phyloP scores from a whole-genome alignment of 1,284 basidiomycete species.

The Rhodotorula sp. region DNA sequence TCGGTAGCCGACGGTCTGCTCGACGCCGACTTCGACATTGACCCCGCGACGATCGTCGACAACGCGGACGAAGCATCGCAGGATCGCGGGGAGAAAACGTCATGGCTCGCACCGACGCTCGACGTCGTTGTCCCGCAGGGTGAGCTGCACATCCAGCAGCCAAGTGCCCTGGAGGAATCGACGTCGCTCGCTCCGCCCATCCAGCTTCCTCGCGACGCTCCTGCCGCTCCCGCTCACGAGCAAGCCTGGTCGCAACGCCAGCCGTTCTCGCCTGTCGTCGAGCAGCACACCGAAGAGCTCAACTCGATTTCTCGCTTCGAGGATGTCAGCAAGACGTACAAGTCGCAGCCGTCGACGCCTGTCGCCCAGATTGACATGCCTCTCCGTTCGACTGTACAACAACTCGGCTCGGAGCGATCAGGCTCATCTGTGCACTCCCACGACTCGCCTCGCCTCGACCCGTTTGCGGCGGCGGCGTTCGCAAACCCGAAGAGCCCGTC shows the following conservation, averaged over 20 bases:
- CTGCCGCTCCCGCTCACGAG: neutral
- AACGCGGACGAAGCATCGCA: too few species aligned
- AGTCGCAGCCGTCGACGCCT: neutral
- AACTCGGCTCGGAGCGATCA: too few species aligned
- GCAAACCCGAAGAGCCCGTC: neutral
- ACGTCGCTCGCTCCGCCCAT: neutral
- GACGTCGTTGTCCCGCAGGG: neutral
- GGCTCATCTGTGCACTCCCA: neutral
- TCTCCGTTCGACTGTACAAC: neutral
- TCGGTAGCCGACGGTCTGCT: slow-evolving; percentile 34
- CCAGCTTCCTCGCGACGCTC: slow-evolving; percentile 1
- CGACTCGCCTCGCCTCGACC: neutral
- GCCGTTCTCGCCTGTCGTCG: slow-evolving; percentile 1
- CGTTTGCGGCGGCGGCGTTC: neutral
- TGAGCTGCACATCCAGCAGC: slow-evolving; percentile 4
- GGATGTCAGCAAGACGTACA: neutral
- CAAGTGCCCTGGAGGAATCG: neutral
- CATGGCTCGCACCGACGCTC: neutral
- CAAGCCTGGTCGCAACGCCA: neutral
- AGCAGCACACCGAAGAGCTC: slow-evolving; percentile 4
- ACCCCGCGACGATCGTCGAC: slow-evolving; percentile 13
- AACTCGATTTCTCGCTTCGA: neutral
- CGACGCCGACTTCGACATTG: slow-evolving; percentile 36
- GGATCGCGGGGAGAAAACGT: too few species aligned
- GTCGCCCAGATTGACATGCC: neutral